phyloP scores from a whole-genome alignment of 371 early-diverging fungal genomes.

The Gilbertella persicaria region DNA sequence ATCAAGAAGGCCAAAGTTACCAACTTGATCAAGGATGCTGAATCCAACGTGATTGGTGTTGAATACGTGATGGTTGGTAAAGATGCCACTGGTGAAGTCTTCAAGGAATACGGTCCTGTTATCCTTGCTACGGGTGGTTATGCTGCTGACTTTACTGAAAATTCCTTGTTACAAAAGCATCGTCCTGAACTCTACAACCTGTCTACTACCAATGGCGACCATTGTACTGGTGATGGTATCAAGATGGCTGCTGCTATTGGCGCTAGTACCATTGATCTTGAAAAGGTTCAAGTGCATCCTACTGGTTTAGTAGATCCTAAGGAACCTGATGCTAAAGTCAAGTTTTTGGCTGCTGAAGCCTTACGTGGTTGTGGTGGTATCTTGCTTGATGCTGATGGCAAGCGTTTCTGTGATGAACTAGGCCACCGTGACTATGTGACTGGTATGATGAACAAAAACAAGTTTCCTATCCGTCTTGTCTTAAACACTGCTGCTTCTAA shows the following conservation, averaged over 20 bases:
- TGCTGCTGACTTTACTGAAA: slow-evolving; percentile 72
- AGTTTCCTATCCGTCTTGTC: slow-evolving; percentile 86
- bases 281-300: slow-evolving; percentile 97
- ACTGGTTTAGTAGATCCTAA: slow-evolving; percentile 93
- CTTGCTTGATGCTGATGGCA: slow-evolving; percentile 79
- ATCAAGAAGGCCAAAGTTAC: slow-evolving; percentile 81
- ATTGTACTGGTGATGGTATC: slow-evolving; percentile 96
- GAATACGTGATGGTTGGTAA: slow-evolving; percentile 69
- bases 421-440: slow-evolving; percentile 88
- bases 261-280: slow-evolving; percentile 89
- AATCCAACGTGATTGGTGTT: slow-evolving; percentile 76
- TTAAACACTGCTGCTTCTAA: slow-evolving; percentile 85
- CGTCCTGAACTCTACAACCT: slow-evolving; percentile 70
- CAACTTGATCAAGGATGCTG: slow-evolving; percentile 58
- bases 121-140: slow-evolving; percentile 95
- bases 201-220: slow-evolving; percentile 92
- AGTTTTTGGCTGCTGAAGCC: slow-evolving; percentile 95
- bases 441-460: slow-evolving; percentile 79
- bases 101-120: slow-evolving; percentile 75
- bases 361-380: slow-evolving; percentile 96
- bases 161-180: slow-evolving; percentile 68
- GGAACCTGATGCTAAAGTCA: slow-evolving; percentile 86
- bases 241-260: slow-evolving; percentile 85
- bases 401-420: slow-evolving; percentile 94
- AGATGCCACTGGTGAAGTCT: slow-evolving; percentile 53